These are phyloP conservation scores for Tuber calosporum DNA, from an alignment of 495 filamentous ascomycete species.

Conservation along the genomic window DNA sequence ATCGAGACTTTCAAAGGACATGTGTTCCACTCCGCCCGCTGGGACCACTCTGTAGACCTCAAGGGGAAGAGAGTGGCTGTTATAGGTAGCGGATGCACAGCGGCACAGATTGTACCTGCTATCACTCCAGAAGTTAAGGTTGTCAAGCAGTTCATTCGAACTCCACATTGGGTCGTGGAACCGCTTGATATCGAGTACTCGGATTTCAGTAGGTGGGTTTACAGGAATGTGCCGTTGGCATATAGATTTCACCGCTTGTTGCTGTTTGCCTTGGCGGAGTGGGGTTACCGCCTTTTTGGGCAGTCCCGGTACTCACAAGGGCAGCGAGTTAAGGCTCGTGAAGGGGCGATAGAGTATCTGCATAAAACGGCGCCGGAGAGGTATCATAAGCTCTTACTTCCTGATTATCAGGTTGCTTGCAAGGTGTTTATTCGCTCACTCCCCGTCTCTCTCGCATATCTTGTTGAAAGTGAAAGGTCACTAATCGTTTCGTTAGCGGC, in stretches of 20 bases:
- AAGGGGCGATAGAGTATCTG: conserved; percentile 47
- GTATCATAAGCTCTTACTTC: conserved; percentile 50
- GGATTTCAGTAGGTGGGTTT: background rate
- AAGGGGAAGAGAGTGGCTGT: conserved; percentile 50
- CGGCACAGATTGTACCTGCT: conserved; percentile 46
- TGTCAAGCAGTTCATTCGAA: conserved; percentile 38
- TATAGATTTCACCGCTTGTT: background rate
- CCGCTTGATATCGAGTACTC: background rate
- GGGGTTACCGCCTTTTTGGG: background rate
- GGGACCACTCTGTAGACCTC: conserved; percentile 47
- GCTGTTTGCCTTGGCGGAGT: background rate
- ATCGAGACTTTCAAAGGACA: conserved; percentile 46
- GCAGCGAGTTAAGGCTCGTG: conserved; percentile 43
- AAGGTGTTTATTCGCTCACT: conserved; percentile 53
- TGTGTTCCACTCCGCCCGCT: conserved; percentile 52
- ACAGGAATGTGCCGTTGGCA: conserved; percentile 1
- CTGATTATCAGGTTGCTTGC: background rate
- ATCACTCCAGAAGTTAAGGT: conserved; percentile 19
- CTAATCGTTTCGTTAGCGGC: conserved; percentile 35
- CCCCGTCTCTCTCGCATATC: conserved; percentile 31
- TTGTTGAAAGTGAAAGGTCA: background rate
- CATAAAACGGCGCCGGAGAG: conserved; percentile 49
- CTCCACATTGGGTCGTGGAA: conserved; percentile 19
- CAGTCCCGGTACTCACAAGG: background rate
- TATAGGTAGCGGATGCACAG: conserved; percentile 48